Evolutionary conservation across 768 basidiomycete genomes (phyloP).

Genomic region (Tylopilus sp.): DNA sequence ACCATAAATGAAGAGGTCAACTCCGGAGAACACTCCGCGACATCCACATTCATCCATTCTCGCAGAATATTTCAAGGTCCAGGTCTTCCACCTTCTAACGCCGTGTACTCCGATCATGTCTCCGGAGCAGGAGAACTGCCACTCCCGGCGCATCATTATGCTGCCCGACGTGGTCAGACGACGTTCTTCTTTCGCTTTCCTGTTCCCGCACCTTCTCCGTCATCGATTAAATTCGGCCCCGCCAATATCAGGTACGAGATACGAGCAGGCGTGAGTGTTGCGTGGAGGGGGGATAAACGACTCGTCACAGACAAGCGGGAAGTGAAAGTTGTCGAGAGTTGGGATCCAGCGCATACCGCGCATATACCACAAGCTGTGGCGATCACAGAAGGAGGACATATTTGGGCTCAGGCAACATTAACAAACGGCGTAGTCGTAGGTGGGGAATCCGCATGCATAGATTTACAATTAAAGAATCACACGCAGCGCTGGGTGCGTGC

Average conservation of each 20-base stretch:
- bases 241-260: conserved; percentile 73
- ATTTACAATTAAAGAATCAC: conserved; percentile 80
- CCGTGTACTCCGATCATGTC: conserved; percentile 55
- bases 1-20: conserved; percentile 53
- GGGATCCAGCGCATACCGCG: conserved; percentile 34
- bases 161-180: conserved; percentile 71
- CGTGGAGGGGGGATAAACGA: conserved; percentile 70
- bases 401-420: conserved; percentile 71
- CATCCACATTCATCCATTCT: conserved; percentile 69
- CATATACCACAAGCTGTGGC: conserved; percentile 54
- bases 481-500: conserved; percentile 67
- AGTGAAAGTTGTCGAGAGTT: conserved; percentile 62
- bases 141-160: conserved; percentile 63
- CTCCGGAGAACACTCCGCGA: conserved; percentile 77
- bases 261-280: conserved; percentile 65
- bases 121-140: conserved; percentile 54
- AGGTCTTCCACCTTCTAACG: conserved; percentile 79
- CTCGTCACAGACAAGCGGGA: conserved; percentile 61
- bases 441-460: conserved; percentile 68
- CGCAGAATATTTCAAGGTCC: conserved; percentile 77
- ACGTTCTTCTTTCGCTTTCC: conserved; percentile 82
- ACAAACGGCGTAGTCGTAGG: conserved; percentile 61
- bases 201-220: conserved; percentile 61
- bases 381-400: conserved; percentile 75
- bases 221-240: conserved; percentile 67